phyloP scores from a whole-genome alignment of 148 eudicot species.

The Rhododendron kiyosumense region DNA sequence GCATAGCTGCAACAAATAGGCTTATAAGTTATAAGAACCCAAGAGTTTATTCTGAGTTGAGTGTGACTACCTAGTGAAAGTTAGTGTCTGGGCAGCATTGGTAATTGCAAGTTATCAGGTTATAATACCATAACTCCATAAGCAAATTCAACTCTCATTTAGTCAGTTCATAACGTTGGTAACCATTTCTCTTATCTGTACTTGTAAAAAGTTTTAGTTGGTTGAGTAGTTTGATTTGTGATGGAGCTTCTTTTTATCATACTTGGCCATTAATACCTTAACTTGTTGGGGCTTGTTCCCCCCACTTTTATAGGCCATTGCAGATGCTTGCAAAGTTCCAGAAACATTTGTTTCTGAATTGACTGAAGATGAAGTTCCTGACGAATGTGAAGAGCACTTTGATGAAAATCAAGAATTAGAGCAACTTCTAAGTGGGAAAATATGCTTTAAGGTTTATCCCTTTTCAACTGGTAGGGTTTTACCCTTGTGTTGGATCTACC shows the following conservation, averaged over 20 bases:
- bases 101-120: not conserved
- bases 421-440: slow-evolving; percentile 71
- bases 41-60: not conserved
- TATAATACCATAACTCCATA: too few species aligned
- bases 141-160: not conserved
- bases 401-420: slow-evolving; percentile 75
- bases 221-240: not conserved
- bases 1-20: not conserved
- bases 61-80: not conserved
- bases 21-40: not conserved
- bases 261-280: not conserved
- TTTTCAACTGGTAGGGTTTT: slow-evolving; percentile 62
- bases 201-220: too few species aligned
- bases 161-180: not conserved
- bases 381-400: slow-evolving; percentile 43
- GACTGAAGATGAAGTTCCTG: slow-evolving; percentile 50
- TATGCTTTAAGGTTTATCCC: slow-evolving; percentile 76
- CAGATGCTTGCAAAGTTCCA: slow-evolving; percentile 61
- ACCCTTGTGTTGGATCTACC: not conserved
- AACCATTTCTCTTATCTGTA: too few species aligned
- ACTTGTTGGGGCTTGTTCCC: slow-evolving; percentile 2
- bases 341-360: slow-evolving; percentile 31
- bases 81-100: not conserved
- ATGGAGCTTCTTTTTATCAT: not conserved
- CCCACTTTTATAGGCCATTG: slow-evolving; percentile 49